Percentiles rank a stretch among this genome's conserved stretches.
Evolutionary conservation across 2,329 filamentous ascomycete species (phyloP).

Genomic region (Colletotrichum scovillei): DNA sequence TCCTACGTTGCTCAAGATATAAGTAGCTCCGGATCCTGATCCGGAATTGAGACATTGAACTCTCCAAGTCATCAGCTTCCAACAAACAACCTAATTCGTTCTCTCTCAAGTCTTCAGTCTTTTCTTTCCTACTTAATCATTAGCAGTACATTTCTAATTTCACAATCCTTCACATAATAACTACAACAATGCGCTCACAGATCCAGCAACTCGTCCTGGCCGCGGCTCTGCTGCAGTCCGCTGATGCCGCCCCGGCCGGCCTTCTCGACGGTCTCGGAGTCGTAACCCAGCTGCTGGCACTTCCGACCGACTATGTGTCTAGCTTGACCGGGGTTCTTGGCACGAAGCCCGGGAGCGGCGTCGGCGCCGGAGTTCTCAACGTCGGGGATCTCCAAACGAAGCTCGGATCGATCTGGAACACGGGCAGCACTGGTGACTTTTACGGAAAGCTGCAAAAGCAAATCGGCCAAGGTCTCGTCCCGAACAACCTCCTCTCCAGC

Average conservation of each 20-base stretch:
- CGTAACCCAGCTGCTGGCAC: slow-evolving; percentile 4
- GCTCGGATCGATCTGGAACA: slow-evolving; percentile 22
- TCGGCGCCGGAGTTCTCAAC: not conserved
- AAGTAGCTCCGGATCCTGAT: not conserved
- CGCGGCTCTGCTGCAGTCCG: not conserved
- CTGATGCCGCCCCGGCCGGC: slow-evolving; percentile 15
- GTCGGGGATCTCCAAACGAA: slow-evolving; percentile 17
- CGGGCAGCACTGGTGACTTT: slow-evolving; percentile 12
- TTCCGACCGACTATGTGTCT: slow-evolving; percentile 16
- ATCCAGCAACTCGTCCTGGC: not conserved
- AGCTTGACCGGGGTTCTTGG: slow-evolving; percentile 3
- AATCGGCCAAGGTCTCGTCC: slow-evolving; percentile 7
- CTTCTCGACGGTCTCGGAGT: slow-evolving; percentile 16
- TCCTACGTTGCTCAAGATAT: not conserved
- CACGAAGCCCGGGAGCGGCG: not conserved
- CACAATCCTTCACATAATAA: not conserved
- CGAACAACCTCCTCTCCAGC: slow-evolving; percentile 3
- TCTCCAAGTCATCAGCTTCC: not conserved
- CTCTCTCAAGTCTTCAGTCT: not conserved
- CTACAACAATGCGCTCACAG: not conserved
- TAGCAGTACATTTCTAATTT: not conserved
- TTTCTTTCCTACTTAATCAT: not conserved
- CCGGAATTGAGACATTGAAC: not conserved
- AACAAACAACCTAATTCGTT: not conserved
- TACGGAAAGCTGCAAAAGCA: slow-evolving; percentile 25